Evolutionary conservation across 306 rosid species (phyloP), one percentile per base, ranked within the genome.

Genomic region (Vigna mungo): DNA sequence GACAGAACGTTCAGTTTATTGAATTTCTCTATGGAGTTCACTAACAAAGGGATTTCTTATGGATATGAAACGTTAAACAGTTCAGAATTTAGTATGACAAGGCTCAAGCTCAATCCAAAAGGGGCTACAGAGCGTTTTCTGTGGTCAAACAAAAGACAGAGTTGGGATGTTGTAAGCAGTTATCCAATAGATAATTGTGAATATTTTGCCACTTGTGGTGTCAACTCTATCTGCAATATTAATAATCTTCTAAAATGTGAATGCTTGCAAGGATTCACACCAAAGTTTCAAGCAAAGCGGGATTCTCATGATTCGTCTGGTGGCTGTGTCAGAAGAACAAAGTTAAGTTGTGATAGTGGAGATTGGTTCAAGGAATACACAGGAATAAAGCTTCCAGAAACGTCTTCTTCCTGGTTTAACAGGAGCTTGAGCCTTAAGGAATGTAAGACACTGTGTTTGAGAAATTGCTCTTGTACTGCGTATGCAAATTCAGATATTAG

Each of bases 371-470:
- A 41, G 11, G 17, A 65, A n/a, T 60, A 67, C 20, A 30, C 36
- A 66, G 76, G 76, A 68, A 21, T 56, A 3, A 71, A 78, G 70
- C 30, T 78, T 27, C 69, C 70, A 56, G 76, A 78, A 27, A 56
- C 76, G 0, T 41, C 82, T 12, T 16, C 82, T 7, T 25, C 81
- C 0, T 46, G 70, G 82, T 56, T 55, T 68, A 2, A 56, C 20
- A 44, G 34, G 39, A 78, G 61, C 58, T 3, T 11, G 68, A 70
- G 27, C 25, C 77, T 46, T 8, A 55, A 68, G 7, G 74, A 80
- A 25, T 84, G 84, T n/a, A 11, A 64, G 37, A 66, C 52, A 21
- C 2, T 23, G 9, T 84, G 87, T 60, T 41, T 53, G 58, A 58
- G 53, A 4, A 49, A 58, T 15, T 80, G 82, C 7, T 76, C 69